Conservation (phyloP, 192 early-diverging fungal species). For the Powellomyces hirtus region DNA sequence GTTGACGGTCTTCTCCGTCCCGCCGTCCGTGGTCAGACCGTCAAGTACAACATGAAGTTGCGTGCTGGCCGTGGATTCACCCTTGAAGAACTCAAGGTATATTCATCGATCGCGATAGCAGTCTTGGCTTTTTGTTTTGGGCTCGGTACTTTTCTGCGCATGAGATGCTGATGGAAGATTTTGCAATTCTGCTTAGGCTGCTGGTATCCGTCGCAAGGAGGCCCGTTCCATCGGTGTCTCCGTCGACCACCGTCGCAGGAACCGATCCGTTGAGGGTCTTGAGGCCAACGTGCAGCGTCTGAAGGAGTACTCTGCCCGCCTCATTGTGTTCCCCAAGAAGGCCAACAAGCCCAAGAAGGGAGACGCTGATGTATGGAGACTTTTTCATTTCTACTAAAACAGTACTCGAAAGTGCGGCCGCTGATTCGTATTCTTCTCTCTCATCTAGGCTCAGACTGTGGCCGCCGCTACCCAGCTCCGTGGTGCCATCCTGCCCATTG, state of each 20-base stretch:
- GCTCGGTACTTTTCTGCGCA: too few relatives aligned
- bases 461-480: conserved; percentile 62
- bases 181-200: conserved; percentile 70
- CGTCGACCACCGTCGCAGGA: conserved; percentile 94
- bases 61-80: conserved; percentile 97
- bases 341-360: conserved; percentile 82
- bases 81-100: conserved; percentile 96
- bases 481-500: conserved; percentile 66
- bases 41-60: conserved; percentile 98
- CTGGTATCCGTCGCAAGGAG: conserved; percentile 89
- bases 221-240: conserved; percentile 93
- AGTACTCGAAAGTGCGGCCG: too few relatives aligned
- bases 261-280: conserved; percentile 94
- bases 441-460: conserved; percentile 31
- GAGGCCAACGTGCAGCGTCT: conserved; percentile 89
- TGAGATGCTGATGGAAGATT: too few relatives aligned
- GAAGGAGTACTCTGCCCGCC: conserved; percentile 89
- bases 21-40: conserved; percentile 91
- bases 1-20: conserved; percentile 94
- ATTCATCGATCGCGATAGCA: too few relatives aligned
- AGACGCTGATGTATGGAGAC: conserved; percentile 54
- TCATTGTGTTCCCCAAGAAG: conserved; percentile 97
- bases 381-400: not conserved
- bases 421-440: not conserved
- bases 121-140: too few relatives aligned